Evolutionary conservation across 768 basidiomycete genomes (phyloP), one percentile per base, ranked within the genome.

Genomic region (Lactarius trivialis): DNA sequence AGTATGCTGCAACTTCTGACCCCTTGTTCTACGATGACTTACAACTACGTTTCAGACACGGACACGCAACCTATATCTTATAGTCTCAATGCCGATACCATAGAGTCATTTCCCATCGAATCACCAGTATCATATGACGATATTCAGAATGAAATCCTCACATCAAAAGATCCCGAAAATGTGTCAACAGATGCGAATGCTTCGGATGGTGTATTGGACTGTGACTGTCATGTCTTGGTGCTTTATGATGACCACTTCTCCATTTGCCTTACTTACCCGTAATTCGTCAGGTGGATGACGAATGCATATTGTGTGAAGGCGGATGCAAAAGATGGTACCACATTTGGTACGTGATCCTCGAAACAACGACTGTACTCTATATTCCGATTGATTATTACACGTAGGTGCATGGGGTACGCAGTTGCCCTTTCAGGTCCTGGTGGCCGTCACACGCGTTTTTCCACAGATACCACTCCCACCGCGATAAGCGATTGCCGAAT

Each of bases 311-410:
- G 59, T 93, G 90, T 68, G 88, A 91, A 62, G 85, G 83, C 9
- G 82, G 78, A n/a, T 91, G 91, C 72, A 76, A 76, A 19, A 80
- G 76, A 60, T 91, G 89, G 89, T 86, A 81, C 70, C 91, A 93
- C 71, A 68, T 84, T 48, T 93, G 90, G 90, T 90, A 58, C 58
- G 81, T 70, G 60, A 32, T 21, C 55, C 28, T 12, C 55, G 8
- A 8, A 33, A 24, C 24, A 24, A 33, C 9, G 15, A 33, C 19
- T 9, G 3, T 19, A 3, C 33, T 4, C 33, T 24, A 12, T 14
- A 26, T 36, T 15, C 60, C 30, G 26, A 58, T 32, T n/a, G 36
- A 21, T 55, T 45, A 12, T 15, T 45, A 12, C 32, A 24, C 14
- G 14, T 51, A 85, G 84, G 84, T 86, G 84, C 68, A 82, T 85